Base-by-base conservation (phyloP, 352 stramenopile genomes). In the Phytophthora rubi region DNA sequence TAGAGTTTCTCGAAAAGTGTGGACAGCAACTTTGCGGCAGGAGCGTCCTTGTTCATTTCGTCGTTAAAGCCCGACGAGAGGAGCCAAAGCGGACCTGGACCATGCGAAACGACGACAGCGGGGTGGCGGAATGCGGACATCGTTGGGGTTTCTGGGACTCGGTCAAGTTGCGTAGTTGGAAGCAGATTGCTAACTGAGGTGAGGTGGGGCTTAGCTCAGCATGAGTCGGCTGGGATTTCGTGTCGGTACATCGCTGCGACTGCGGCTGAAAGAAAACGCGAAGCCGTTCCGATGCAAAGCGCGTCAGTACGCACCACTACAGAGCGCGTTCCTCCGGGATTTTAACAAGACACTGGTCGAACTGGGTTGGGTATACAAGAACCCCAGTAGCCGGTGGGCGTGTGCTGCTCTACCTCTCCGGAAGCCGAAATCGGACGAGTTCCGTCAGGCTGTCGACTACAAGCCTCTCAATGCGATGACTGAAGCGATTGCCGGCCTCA, bases 401-500 rank as follows among this genome's bases (percentile, higher is more conserved):
- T 58, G 59, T 53, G 59, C 59, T n/a, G 48, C 49, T 8, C 12
- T 65, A 28, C 48, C 59, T 23, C 12, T 65, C 3, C 18, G 35
- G 15, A 65, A 59, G 15, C 59, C 47, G 4, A 42, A 51, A 23
- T 13, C 32, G 7, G 47, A 57, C 28, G 48, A 51, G 18, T 65
- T 65, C 4, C 47, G 47, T 6, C 58, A 57, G 21, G 42, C 58
- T 6, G 48, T 65, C 8, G 58, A 65, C 33, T 65, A 57, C 58
- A 56, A 57, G 32, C 63, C 63, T 9, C 32, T 65, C n/a, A 65
- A 70, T 28, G 8, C 39, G 35, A 52, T 65, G 45, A 65, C 63
- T 15, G 48, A 65, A 28, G 26, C 55, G 2, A 55, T 65, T 8
- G 63, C 44, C 5, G 55, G 49, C 6, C 23, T 62, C 5, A 73